Percentiles rank a stretch among this genome's conserved stretches.
Conservation (phyloP, 306 rosid species). For the Rubus idaeus region DNA sequence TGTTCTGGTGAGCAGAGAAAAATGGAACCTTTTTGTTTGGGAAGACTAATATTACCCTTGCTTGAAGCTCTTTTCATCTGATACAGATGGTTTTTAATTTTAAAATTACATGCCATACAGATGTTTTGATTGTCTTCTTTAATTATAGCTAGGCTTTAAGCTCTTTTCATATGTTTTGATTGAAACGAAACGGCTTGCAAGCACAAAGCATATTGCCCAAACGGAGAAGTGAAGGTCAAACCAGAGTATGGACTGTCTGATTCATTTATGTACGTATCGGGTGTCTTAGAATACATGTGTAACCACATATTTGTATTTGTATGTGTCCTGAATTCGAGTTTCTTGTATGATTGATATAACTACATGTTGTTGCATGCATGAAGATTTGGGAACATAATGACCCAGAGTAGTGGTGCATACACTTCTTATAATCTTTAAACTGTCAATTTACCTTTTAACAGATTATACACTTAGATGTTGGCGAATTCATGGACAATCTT, state of each 20-base stretch:
- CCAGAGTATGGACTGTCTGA: constrained; percentile 44
- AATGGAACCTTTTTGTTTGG: background rate
- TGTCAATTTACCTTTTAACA: background rate
- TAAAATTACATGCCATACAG: background rate
- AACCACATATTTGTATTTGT: background rate
- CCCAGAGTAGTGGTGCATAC: no score
- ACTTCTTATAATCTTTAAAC: background rate
- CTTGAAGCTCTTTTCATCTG: no score
- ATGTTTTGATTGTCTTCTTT: background rate
- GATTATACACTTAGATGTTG: background rate
- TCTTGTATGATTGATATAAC: no score
- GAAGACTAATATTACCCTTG: background rate
- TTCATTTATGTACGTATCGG: constrained; percentile 6
- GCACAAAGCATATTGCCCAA: constrained; percentile 68
- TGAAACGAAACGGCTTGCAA: constrained; percentile 74
- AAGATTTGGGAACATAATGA: no score
- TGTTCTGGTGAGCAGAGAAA: no score
- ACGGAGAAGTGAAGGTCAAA: constrained; percentile 83
- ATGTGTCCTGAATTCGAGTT: background rate
- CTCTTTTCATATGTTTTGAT: constrained; percentile 16
- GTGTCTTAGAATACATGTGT: background rate
- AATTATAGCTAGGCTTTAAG: constrained; percentile 4
- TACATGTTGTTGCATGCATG: no score
- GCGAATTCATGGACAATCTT: no score
- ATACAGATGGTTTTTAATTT: no score